These are phyloP conservation scores for Colletotrichum destructivum DNA, from an alignment of 2,329 filamentous ascomycete genomes.

Conservation along the genomic window DNA sequence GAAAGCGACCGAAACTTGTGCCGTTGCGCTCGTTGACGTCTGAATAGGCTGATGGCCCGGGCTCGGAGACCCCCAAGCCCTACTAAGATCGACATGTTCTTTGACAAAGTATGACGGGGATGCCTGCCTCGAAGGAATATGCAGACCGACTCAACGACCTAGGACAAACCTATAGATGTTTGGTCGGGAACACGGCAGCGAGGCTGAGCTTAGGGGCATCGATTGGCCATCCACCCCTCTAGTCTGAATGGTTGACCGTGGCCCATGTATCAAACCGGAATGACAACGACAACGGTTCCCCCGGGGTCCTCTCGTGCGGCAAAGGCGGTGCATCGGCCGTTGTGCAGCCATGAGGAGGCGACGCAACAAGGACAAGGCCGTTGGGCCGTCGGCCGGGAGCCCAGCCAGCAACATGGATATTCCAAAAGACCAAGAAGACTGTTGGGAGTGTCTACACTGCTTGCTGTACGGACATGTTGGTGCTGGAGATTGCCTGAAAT, in stretches of 20 bases:
- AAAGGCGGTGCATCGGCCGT: not conserved
- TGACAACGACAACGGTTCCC: not conserved
- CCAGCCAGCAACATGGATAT: not conserved
- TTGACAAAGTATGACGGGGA: not conserved
- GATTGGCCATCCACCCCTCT: not conserved
- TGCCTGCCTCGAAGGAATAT: not conserved
- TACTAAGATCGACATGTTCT: not conserved
- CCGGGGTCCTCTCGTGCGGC: not conserved
- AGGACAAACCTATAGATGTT: not conserved
- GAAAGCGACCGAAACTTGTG: not conserved
- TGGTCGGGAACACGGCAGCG: not conserved
- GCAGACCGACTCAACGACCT: not conserved
- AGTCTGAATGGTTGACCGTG: not conserved
- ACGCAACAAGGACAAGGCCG: not conserved
- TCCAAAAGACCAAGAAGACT: not conserved
- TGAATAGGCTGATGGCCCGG: constrained; percentile 33
- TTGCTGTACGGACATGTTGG: not conserved
- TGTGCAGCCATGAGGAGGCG: not conserved
- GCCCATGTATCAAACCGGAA: not conserved
- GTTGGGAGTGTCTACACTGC: not conserved
- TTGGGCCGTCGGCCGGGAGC: not conserved
- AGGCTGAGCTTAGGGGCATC: no score
- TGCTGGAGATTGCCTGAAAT: not conserved
- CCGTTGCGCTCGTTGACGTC: constrained; percentile 20
- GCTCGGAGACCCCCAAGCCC: not conserved